Conservation (phyloP, 2,329 filamentous ascomycete genomes). For the Trematosphaeria pertusa region DNA sequence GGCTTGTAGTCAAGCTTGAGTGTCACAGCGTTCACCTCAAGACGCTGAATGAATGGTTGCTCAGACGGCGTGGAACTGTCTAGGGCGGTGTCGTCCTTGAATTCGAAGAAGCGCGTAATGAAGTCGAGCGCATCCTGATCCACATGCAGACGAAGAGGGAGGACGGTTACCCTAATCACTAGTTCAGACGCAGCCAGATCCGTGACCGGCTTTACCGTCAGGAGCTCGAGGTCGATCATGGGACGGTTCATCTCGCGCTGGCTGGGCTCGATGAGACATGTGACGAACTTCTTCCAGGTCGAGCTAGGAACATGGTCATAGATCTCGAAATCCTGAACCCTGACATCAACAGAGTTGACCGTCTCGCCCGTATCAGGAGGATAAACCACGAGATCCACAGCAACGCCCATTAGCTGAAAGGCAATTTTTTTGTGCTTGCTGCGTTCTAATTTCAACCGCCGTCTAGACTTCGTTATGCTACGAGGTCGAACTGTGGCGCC, state of each 20-base stretch:
- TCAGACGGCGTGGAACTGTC: constrained; percentile 67
- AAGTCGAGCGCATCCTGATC: constrained; percentile 98
- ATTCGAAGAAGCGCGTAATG: constrained; percentile 96
- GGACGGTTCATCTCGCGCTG: constrained; percentile 83
- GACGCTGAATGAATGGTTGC: constrained; percentile 84
- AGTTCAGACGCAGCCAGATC: constrained; percentile 89
- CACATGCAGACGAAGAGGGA: constrained; percentile 89
- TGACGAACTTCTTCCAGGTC: constrained; percentile 98
- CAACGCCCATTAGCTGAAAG: constrained; percentile 87
- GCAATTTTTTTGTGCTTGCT: constrained; percentile 95
- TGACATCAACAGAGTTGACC: constrained; percentile 84
- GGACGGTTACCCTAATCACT: constrained; percentile 76
- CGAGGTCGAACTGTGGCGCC: constrained; percentile 49
- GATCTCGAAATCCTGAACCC: constrained; percentile 82
- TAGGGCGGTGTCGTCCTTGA: constrained; percentile 77
- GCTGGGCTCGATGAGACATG: constrained; percentile 87
- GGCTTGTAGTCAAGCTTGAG: constrained; percentile 96
- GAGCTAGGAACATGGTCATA: constrained; percentile 95
- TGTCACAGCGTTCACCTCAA: constrained; percentile 83
- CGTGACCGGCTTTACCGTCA: constrained; percentile 85
- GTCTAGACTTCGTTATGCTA: constrained; percentile 48
- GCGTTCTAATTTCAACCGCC: constrained; percentile 75
- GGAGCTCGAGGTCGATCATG: constrained; percentile 88
- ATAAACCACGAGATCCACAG: constrained; percentile 81
- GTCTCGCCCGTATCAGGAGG: constrained; percentile 80